phyloP scores from a whole-genome alignment of 331 rosid species.

The Pyracantha coccinea region DNA sequence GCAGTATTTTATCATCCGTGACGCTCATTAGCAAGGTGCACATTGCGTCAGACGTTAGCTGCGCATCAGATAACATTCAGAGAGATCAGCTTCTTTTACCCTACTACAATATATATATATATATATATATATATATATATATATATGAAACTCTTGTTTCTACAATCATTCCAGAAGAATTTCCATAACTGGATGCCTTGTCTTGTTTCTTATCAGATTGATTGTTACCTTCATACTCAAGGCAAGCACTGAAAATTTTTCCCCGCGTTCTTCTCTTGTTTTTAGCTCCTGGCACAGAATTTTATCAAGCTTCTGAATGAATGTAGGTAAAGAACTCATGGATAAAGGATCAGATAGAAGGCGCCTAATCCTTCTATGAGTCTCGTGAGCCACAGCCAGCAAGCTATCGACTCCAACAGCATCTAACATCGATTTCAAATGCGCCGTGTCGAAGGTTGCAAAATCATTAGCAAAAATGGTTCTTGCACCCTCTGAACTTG shows the following conservation, averaged over 20 bases:
- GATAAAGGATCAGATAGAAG: conserved; percentile 66
- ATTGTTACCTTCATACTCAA: conserved; percentile 46
- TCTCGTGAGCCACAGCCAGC: conserved; percentile 43
- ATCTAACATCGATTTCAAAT: conserved; percentile 69
- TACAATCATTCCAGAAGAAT: neutral
- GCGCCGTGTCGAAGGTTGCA: conserved; percentile 55
- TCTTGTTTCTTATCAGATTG: too few relatives aligned
- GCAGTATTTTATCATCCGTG: conserved; percentile 39
- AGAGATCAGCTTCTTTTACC: neutral
- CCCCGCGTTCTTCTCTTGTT: conserved; percentile 28
- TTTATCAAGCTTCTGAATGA: conserved; percentile 45
- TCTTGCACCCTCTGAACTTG: conserved; percentile 57
- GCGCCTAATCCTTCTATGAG: conserved; percentile 59
- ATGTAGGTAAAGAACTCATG: conserved; percentile 44
- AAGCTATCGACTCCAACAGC: conserved; percentile 55
- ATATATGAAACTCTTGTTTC: too few relatives aligned
- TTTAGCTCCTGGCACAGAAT: conserved; percentile 45
- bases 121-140: too few relatives aligned
- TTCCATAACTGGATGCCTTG: neutral
- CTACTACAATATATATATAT: too few relatives aligned
- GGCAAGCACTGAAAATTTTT: conserved; percentile 49
- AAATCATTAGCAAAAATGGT: conserved; percentile 50
- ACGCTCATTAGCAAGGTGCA: conserved; percentile 65
- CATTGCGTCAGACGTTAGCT: conserved; percentile 66
- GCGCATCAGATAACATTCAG: conserved; percentile 11